Evolutionary conservation across 805 yeast genomes (phyloP), one percentile per base, ranked within the genome.

Genomic region (Metschnikowia anglica): DNA sequence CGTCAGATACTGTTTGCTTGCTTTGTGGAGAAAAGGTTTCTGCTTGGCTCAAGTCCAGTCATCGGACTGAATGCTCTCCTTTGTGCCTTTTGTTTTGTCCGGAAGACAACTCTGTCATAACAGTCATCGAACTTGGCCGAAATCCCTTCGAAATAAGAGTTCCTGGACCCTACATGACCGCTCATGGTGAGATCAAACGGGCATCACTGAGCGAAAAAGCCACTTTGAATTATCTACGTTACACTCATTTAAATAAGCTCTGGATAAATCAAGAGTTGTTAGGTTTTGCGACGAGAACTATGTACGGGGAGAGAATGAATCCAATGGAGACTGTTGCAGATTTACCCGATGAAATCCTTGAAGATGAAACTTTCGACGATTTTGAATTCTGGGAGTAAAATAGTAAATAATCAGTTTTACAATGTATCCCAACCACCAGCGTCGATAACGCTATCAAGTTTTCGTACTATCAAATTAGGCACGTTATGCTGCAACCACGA

Each of bases 371-470:
- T 12, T 43, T 43, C 11, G 47, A 46, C 15, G 47, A 47, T 12
- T 39, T 43, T 8, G 43, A 37, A 7, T 34, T 40, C 7, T 43
- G 40, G 29, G 48, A 40, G 37, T 37, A 23, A 37, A 19, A 16
- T 18, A 26, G n/a, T n/a, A n/a, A n/a, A n/a, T n/a, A n/a, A n/a
- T n/a, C n/a, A 10, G 23, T 15, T 31, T 60, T 66, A 88, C 48
- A 85, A 66, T 1, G 93, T 86, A 53, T 85, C 93, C 99, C 99
- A 91, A 0, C 99, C 99, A 7, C 99, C 99, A 28, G 84, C 79
- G 61, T 91, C 98, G 25, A 83, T 64, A 6, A 76, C 77, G 29
- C 83, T 80, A 54, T 91, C 98, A 12, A 91, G 72, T 51, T 81
- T 81, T 49, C 98, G 72, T 1, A 88, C 89, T 25, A 90, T 81